A percentile compares a stretch with the other conserved stretches of the same genome.
phyloP scores from a whole-genome alignment of 2,329 filamentous ascomycete species.

The Onygenales sp. region DNA sequence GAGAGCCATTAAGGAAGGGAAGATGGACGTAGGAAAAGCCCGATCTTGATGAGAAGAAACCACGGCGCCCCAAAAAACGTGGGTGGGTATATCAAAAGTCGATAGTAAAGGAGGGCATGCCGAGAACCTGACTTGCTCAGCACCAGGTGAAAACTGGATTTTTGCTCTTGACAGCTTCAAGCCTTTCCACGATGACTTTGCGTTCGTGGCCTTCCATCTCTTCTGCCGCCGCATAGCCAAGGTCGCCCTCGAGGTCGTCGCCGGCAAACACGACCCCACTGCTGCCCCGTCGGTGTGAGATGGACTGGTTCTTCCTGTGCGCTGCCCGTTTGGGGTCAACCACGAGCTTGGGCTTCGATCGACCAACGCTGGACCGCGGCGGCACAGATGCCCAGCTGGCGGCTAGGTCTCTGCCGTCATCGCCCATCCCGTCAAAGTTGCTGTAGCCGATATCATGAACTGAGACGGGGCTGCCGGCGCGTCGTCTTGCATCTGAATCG shows the following conservation, averaged over 20 bases:
- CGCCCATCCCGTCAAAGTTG: constrained; percentile 20
- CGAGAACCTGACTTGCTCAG: constrained; percentile 35
- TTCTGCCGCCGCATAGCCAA: constrained; percentile 88
- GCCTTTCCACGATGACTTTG: constrained; percentile 91
- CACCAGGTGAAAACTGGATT: constrained; percentile 98
- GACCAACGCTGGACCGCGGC: constrained; percentile 20
- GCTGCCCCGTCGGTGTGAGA: constrained; percentile 28
- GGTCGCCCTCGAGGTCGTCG: constrained; percentile 78
- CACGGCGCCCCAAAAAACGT: not conserved
- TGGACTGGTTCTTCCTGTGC: constrained; percentile 27
- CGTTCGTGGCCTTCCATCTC: constrained; percentile 85
- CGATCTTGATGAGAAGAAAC: not conserved
- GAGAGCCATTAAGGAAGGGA: too few species aligned
- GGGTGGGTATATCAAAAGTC: not conserved
- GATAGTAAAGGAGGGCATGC: not conserved
- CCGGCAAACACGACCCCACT: constrained; percentile 47
- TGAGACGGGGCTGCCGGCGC: constrained; percentile 24
- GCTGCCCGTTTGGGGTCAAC: constrained; percentile 9
- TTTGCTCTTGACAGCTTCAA: constrained; percentile 90
- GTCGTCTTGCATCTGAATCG: constrained; percentile 24
- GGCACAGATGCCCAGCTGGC: constrained; percentile 29
- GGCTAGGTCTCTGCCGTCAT: constrained; percentile 26
- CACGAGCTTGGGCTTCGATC: constrained; percentile 13
- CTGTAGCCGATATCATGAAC: constrained; percentile 20
- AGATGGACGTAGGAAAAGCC: not conserved